phyloP scores from a whole-genome alignment of 1,139 yeast genomes.

The Lodderomyces jiufengensis region DNA sequence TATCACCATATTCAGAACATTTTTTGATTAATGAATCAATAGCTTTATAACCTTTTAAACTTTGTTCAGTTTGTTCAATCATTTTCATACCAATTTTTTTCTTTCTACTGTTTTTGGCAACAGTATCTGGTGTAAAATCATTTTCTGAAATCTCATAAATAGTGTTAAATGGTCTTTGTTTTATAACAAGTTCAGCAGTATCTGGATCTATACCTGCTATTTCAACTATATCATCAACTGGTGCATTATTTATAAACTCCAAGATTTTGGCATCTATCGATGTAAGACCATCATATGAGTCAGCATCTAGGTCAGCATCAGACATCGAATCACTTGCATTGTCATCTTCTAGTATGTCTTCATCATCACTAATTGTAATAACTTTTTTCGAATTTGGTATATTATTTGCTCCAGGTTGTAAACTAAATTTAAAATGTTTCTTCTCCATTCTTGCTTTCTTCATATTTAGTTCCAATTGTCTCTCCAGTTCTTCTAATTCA shows the following conservation, averaged over 20 bases:
- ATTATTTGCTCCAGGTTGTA: neutral
- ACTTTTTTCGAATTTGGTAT: constrained; percentile 12
- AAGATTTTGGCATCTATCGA: constrained; percentile 62
- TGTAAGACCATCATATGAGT: constrained; percentile 40
- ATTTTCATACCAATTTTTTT: constrained; percentile 74
- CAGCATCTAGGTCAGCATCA: constrained; percentile 38
- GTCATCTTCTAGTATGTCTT: constrained; percentile 42
- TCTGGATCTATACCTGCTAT: constrained; percentile 68
- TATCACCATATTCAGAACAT: constrained; percentile 75
- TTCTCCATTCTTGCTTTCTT: constrained; percentile 19
- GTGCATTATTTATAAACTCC: constrained; percentile 75
- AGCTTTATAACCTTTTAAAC: constrained; percentile 86
- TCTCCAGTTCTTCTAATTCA: constrained; percentile 40
- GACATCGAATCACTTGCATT: constrained; percentile 38
- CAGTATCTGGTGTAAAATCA: constrained; percentile 20
- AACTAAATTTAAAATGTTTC: constrained; percentile 5
- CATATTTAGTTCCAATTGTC: constrained; percentile 33
- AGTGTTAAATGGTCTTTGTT: constrained; percentile 64
- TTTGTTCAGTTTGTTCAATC: constrained; percentile 64
- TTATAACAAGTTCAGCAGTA: constrained; percentile 60
- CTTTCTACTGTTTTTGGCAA: constrained; percentile 35
- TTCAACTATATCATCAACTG: constrained; percentile 73
- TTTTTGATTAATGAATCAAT: constrained; percentile 84
- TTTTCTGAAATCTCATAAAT: constrained; percentile 52
- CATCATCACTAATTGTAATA: constrained; percentile 32